Conservation (phyloP, 352 stramenopile genomes). For the Pythium sp. region DNA sequence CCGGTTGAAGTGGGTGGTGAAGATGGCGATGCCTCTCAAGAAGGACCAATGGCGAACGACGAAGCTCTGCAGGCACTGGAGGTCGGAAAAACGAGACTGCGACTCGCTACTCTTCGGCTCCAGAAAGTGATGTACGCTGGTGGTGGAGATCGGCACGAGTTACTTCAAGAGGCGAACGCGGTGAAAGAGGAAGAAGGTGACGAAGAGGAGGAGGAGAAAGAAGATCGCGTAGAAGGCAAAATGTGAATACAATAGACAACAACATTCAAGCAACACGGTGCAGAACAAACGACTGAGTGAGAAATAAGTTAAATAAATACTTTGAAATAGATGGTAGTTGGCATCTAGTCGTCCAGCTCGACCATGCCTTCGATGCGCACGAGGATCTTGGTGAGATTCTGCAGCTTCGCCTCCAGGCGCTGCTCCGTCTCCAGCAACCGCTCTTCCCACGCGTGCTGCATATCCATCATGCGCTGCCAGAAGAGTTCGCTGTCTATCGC, state of each 20-base stretch:
- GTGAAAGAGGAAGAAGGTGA: constrained; percentile 12
- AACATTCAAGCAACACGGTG: neutral
- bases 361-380: constrained; percentile 59
- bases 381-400: constrained; percentile 69
- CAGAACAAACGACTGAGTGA: neutral
- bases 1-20: neutral
- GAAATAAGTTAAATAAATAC: neutral
- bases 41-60: neutral
- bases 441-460: constrained; percentile 61
- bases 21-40: neutral
- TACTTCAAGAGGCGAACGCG: constrained; percentile 13
- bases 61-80: neutral
- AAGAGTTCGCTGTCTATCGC: constrained; percentile 43
- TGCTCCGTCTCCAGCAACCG: constrained; percentile 59
- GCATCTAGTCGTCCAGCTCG: constrained; percentile 39
- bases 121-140: constrained; percentile 8
- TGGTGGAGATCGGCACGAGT: neutral
- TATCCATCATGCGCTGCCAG: constrained; percentile 42
- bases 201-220: constrained; percentile 1
- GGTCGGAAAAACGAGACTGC: neutral
- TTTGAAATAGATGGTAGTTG: no score
- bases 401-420: constrained; percentile 63
- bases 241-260: neutral
- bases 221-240: neutral
- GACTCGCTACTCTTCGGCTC: neutral